A percentile compares a stretch with the other conserved stretches of the same genome.
These are phyloP conservation scores for Mollisia scopiformis DNA, from an alignment of 2,329 filamentous ascomycete species.

Conservation along the genomic window DNA sequence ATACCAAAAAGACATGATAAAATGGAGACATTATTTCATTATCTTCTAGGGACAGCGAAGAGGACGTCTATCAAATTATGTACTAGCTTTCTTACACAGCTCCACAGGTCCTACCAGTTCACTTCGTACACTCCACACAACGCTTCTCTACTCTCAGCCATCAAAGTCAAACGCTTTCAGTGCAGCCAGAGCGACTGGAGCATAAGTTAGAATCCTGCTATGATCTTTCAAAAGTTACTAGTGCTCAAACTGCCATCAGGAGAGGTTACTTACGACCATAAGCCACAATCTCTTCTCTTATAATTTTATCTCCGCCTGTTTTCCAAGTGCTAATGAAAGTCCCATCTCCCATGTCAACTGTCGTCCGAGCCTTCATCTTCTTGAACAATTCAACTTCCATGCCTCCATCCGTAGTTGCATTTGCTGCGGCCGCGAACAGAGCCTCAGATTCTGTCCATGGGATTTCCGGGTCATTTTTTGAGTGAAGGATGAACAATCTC, in stretches of 20 bases:
- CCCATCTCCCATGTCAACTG: constrained; percentile 36
- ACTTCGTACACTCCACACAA: no score
- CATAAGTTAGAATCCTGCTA: constrained; percentile 69
- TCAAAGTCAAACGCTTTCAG: constrained; percentile 63
- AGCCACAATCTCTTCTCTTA: constrained; percentile 36
- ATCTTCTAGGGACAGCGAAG: no score
- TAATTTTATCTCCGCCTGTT: constrained; percentile 33
- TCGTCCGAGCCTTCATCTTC: constrained; percentile 36
- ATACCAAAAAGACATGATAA: no score
- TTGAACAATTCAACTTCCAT: constrained; percentile 28
- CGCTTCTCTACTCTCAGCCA: constrained; percentile 25
- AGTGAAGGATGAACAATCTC: constrained; percentile 76
- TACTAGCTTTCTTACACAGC: no score
- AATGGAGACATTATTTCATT: no score
- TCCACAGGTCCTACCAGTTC: no score
- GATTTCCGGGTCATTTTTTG: constrained; percentile 81
- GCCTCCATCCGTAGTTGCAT: constrained; percentile 47
- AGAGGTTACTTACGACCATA: constrained; percentile 34
- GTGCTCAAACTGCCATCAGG: neutral
- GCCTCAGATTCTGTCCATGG: constrained; percentile 70
- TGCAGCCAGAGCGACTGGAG: constrained; percentile 65
- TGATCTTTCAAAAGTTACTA: constrained; percentile 54
- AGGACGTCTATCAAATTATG: constrained; percentile 8
- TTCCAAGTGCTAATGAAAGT: constrained; percentile 38
- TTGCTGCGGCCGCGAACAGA: constrained; percentile 63